Percentiles rank a stretch among this genome's conserved stretches.
These are phyloP conservation scores for Aureobasidium subglaciale DNA, from an alignment of 2,329 filamentous ascomycete species.

Conservation along the genomic window DNA sequence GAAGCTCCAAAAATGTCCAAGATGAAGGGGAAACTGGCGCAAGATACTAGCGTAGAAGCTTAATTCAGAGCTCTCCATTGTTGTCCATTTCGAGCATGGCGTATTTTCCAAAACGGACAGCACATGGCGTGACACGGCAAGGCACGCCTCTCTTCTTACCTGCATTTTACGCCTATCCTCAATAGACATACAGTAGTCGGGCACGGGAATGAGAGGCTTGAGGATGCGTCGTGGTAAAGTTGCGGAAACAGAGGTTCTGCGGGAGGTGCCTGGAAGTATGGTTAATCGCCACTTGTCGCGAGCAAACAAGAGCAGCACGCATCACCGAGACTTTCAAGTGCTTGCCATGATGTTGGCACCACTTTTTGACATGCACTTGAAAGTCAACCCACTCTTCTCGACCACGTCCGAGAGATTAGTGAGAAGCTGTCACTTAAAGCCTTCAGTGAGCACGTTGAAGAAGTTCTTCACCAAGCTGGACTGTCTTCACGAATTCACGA, in stretches of 20 bases:
- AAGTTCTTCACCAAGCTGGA: not conserved
- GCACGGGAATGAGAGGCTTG: not conserved
- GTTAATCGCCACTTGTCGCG: not conserved
- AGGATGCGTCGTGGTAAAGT: not conserved
- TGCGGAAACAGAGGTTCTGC: not conserved
- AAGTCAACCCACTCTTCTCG: no score
- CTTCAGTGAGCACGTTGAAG: no score
- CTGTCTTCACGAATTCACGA: no score
- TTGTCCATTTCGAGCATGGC: not conserved
- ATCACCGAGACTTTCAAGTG: not conserved
- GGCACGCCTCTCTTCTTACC: not conserved
- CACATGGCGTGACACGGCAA: not conserved
- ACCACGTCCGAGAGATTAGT: no score
- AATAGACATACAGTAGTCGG: not conserved
- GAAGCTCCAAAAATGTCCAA: slow-evolving; percentile 1
- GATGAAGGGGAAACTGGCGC: slow-evolving; percentile 6
- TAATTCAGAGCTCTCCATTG: not conserved
- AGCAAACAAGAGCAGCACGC: not conserved
- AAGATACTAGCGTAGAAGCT: not conserved
- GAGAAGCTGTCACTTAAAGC: no score
- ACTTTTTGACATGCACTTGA: not conserved
- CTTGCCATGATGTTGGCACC: not conserved
- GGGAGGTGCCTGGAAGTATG: not conserved
- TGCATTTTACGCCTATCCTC: not conserved
- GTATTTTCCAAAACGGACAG: not conserved